Conservation (phyloP, 2,329 filamentous ascomycete genomes). For the Hysterium pulicare region DNA sequence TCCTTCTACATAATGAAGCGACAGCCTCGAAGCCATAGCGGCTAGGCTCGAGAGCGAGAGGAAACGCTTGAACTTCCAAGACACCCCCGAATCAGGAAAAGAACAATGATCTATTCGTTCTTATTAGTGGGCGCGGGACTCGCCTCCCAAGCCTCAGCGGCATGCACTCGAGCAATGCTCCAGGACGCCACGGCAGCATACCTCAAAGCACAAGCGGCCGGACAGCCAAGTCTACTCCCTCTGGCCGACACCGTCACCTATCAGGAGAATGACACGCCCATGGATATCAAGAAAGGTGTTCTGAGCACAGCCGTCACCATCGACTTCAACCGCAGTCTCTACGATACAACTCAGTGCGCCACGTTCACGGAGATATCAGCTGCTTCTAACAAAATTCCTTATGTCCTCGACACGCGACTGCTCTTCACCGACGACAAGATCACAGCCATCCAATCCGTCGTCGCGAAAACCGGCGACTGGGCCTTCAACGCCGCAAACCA, state of each 20-base stretch:
- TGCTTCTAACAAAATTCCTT: slow-evolving; percentile 16
- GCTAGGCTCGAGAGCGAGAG: not conserved
- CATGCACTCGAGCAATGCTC: slow-evolving; percentile 15
- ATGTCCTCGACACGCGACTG: slow-evolving; percentile 19
- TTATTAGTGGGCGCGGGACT: slow-evolving; percentile 1
- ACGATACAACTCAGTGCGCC: slow-evolving; percentile 19
- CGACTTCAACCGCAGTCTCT: slow-evolving; percentile 16
- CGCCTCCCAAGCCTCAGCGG: slow-evolving; percentile 9
- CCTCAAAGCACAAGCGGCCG: slow-evolving; percentile 15
- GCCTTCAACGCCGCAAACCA: not conserved
- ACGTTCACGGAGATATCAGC: slow-evolving; percentile 19
- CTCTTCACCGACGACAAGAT: slow-evolving; percentile 10
- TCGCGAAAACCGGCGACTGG: slow-evolving; percentile 1
- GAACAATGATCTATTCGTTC: not conserved
- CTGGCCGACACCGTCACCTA: slow-evolving; percentile 1
- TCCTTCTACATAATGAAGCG: not conserved
- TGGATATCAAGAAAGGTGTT: slow-evolving; percentile 5
- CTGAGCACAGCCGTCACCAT: slow-evolving; percentile 13
- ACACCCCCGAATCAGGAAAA: not conserved
- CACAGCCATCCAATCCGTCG: slow-evolving; percentile 2
- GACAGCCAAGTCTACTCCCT: slow-evolving; percentile 10
- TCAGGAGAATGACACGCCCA: not conserved
- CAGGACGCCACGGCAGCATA: slow-evolving; percentile 12
- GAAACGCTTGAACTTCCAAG: not conserved
- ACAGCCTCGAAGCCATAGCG: not conserved